Evolutionary conservation across 2,329 filamentous ascomycete genomes (phyloP).

Genomic region (Sporothrix pallida): DNA sequence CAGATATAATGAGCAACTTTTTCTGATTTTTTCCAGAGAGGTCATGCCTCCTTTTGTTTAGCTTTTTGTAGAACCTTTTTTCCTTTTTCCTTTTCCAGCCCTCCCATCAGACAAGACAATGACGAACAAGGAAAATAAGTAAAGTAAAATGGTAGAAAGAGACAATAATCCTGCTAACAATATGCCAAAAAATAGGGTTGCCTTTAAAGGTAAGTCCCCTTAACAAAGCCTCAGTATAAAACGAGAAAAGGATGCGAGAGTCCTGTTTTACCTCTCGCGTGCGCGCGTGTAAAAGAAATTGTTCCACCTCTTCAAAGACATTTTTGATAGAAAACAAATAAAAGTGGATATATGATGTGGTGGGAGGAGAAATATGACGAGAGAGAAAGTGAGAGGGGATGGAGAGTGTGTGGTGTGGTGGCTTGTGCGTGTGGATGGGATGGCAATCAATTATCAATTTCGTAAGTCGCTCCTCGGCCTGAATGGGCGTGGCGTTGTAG

Average conservation of each 20-base stretch:
- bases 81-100: neutral
- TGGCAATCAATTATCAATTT: slow-evolving; percentile 2
- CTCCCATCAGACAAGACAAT: slow-evolving; percentile 10
- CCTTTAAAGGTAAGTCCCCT: neutral
- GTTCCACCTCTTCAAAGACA: neutral
- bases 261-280: slow-evolving; percentile 17
- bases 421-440: neutral
- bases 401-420: neutral
- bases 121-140: neutral
- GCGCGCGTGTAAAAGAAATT: neutral
- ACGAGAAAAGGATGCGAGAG: neutral
- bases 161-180: neutral
- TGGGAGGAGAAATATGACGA: neutral
- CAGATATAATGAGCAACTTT: neutral
- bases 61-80: neutral
- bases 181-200: too few species aligned
- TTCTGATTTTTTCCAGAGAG: neutral
- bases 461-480: slow-evolving; percentile 3
- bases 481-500: neutral
- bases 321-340: neutral
- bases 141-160: neutral
- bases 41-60: neutral
- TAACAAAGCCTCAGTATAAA: neutral
- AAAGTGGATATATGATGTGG: neutral
- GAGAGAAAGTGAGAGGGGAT: neutral